phyloP scores from a whole-genome alignment of 2,329 filamentous ascomycete species.

The Alternaria sp. region DNA sequence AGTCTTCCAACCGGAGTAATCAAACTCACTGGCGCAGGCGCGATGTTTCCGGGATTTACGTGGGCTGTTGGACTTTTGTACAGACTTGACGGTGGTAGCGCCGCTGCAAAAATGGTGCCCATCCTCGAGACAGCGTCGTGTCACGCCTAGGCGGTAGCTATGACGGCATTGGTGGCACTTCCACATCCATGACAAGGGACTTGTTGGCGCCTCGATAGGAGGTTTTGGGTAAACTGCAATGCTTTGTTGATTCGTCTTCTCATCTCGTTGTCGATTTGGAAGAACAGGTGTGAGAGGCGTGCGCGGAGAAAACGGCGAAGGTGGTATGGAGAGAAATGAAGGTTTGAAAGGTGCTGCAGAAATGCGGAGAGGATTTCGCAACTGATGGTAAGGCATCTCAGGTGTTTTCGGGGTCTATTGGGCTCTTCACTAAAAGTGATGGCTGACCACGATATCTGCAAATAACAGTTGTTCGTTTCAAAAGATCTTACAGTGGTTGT shows the following conservation, averaged over 20 bases:
- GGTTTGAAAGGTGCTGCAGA: constrained; percentile 53
- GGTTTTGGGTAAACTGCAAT: constrained; percentile 32
- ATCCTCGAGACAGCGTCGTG: constrained; percentile 62
- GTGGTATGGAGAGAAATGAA: constrained; percentile 55
- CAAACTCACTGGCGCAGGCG: constrained; percentile 61
- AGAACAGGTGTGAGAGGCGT: constrained; percentile 31
- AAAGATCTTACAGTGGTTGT: not conserved
- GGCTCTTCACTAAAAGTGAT: not conserved
- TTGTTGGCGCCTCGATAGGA: constrained; percentile 17
- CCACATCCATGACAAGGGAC: constrained; percentile 60
- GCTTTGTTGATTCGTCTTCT: not conserved
- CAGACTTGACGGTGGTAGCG: constrained; percentile 49
- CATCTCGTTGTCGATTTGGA: not conserved
- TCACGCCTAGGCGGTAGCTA: constrained; percentile 59
- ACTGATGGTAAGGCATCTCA: not conserved
- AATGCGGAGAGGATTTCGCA: constrained; percentile 32
- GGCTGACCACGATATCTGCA: not conserved
- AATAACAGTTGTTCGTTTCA: not conserved
- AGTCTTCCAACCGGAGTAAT: constrained; percentile 61
- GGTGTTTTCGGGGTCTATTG: fast-evolving
- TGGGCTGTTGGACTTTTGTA: constrained; percentile 26
- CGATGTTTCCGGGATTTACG: constrained; percentile 40
- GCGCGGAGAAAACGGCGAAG: constrained; percentile 55
- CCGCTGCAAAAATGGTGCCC: constrained; percentile 64
- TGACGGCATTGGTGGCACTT: constrained; percentile 61